Evolutionary conservation across 2,329 filamentous ascomycete species (phyloP).

Genomic region (Sporothrix protearum): DNA sequence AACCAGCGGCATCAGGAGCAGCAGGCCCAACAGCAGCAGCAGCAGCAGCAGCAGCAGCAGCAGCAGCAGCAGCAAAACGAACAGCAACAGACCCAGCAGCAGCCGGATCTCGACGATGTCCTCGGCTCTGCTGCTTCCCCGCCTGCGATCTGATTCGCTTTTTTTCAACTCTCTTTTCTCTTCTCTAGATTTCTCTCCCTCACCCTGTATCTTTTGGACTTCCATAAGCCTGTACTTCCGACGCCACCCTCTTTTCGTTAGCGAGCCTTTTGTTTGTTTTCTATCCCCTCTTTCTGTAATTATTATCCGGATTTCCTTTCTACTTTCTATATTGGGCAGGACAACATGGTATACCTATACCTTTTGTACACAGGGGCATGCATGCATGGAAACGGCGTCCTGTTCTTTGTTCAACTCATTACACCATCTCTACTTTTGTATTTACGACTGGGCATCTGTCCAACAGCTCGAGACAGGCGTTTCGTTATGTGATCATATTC

Average conservation of each 20-base stretch:
- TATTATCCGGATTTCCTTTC: background rate
- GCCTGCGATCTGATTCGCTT: background rate
- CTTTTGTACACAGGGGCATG: background rate
- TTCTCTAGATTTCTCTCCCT: background rate
- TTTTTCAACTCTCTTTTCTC: background rate
- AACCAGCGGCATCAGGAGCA: slow-evolving; percentile 17
- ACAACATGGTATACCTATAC: background rate
- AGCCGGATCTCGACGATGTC: slow-evolving; percentile 1
- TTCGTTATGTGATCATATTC: background rate
- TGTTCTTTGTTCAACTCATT: background rate
- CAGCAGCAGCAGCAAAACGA: background rate
- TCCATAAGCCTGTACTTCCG: background rate
- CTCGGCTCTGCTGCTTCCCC: background rate
- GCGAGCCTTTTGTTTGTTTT: background rate
- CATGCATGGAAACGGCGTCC: slow-evolving; percentile 4
- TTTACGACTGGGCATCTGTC: background rate
- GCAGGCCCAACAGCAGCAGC: background rate
- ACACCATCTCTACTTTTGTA: background rate
- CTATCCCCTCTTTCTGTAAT: background rate
- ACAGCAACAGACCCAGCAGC: background rate
- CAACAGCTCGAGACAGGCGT: background rate
- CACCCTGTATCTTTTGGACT: background rate
- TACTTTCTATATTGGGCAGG: background rate
- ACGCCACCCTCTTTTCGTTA: background rate
- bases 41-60: background rate